phyloP scores from a whole-genome alignment of 2,329 filamentous ascomycete genomes.

The Cylindrodendrum hubeiense region DNA sequence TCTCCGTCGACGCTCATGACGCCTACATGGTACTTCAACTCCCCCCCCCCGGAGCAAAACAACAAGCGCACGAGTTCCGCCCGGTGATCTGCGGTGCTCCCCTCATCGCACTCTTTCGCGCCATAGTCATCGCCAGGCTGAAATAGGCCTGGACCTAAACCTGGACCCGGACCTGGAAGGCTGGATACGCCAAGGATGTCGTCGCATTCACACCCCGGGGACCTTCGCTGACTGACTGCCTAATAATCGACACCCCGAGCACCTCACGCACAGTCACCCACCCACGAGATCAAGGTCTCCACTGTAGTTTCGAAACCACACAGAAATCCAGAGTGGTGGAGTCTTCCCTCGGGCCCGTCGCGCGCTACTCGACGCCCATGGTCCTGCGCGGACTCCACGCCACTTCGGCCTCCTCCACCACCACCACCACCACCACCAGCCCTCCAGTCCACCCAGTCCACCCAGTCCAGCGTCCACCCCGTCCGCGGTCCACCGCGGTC shows the following conservation, averaged over 20 bases:
- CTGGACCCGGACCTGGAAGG: background rate
- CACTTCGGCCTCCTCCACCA: slow-evolving; percentile 35
- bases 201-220: background rate
- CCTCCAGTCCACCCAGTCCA: background rate
- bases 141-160: background rate
- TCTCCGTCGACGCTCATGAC: background rate
- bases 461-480: background rate
- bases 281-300: slow-evolving; percentile 31
- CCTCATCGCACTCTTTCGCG: background rate
- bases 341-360: slow-evolving; percentile 29
- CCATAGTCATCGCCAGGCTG: background rate
- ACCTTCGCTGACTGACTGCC: background rate
- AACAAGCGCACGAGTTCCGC: background rate
- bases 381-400: slow-evolving; percentile 38
- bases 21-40: background rate
- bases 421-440: slow-evolving; percentile 15
- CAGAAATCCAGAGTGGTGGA: slow-evolving; percentile 30
- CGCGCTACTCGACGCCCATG: slow-evolving; percentile 41
- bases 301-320: slow-evolving; percentile 39
- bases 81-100: background rate
- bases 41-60: background rate
- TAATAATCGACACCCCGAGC: background rate
- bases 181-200: background rate
- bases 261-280: slow-evolving; percentile 3
- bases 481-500: background rate